phyloP scores from a whole-genome alignment of 148 eudicot genomes.

The Vaccinium corymbosum region DNA sequence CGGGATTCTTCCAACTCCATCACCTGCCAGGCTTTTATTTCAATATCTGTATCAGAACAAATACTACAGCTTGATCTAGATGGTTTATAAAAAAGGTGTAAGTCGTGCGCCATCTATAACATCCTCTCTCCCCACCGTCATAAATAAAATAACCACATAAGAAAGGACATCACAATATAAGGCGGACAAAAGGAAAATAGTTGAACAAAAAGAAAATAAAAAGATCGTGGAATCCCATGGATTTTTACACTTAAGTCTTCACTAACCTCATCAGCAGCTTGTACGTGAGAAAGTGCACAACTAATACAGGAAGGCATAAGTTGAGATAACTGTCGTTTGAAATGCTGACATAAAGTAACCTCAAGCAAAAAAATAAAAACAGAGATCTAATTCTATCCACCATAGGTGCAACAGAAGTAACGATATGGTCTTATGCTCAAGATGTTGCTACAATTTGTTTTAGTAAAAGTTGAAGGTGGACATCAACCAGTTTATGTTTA shows the following conservation, averaged over 20 bases:
- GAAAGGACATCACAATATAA: neutral
- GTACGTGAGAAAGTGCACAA: neutral
- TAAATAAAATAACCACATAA: slow-evolving; percentile 1
- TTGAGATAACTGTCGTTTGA: neutral
- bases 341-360: neutral
- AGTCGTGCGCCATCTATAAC: neutral
- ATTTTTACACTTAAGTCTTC: neutral
- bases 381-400: neutral
- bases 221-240: neutral
- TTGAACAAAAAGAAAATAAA: neutral
- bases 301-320: neutral
- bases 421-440: neutral
- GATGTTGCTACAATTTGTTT: neutral
- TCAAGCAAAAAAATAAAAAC: neutral
- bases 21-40: slow-evolving; percentile 82
- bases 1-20: slow-evolving; percentile 61
- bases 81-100: neutral
- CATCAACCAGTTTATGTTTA: neutral
- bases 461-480: neutral
- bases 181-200: neutral
- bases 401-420: neutral
- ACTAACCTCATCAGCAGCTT: neutral
- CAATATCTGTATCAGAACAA: slow-evolving; percentile 49
- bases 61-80: slow-evolving; percentile 11
- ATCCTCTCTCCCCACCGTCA: neutral